Evolutionary conservation across 768 basidiomycete species (phyloP).

Genomic region (Leccinum fibrillosum): DNA sequence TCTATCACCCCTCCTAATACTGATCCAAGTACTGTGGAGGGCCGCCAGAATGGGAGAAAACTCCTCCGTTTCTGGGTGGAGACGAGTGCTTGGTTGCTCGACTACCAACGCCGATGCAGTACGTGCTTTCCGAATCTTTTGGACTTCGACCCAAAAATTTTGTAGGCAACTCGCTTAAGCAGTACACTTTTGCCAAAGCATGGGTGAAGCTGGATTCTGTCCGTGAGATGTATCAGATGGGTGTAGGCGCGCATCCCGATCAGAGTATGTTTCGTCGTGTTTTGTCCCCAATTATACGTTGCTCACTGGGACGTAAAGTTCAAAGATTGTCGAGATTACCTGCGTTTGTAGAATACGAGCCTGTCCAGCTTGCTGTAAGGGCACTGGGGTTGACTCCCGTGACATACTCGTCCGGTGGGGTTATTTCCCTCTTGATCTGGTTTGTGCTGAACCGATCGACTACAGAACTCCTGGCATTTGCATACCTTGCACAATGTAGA

Average conservation of each 20-base stretch:
- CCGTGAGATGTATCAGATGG: constrained; percentile 69
- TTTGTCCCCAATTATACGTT: not conserved
- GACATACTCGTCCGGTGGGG: constrained; percentile 62
- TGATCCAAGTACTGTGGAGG: constrained; percentile 42
- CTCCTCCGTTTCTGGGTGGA: constrained; percentile 83
- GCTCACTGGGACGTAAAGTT: constrained; percentile 37
- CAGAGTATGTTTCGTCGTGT: constrained; percentile 51
- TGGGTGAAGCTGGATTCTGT: constrained; percentile 56
- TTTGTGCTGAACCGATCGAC: constrained; percentile 2
- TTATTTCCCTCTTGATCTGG: not conserved
- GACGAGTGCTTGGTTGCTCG: constrained; percentile 59
- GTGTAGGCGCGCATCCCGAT: constrained; percentile 72
- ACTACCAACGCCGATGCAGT: constrained; percentile 53
- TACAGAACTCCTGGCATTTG: constrained; percentile 71
- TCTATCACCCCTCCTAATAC: constrained; percentile 55
- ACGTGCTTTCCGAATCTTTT: constrained; percentile 15
- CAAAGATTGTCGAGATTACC: constrained; percentile 49
- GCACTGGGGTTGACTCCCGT: constrained; percentile 64
- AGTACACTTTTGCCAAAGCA: constrained; percentile 37
- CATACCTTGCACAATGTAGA: constrained; percentile 76
- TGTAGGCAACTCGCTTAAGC: constrained; percentile 46
- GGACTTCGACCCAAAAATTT: constrained; percentile 6
- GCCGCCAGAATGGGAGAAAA: constrained; percentile 52
- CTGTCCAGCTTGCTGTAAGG: constrained; percentile 40
- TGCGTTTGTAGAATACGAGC: constrained; percentile 38